Evolutionary conservation across 805 yeast species (phyloP), one percentile per base, ranked within the genome.

Genomic region (Phaffomyces opuntiae): DNA sequence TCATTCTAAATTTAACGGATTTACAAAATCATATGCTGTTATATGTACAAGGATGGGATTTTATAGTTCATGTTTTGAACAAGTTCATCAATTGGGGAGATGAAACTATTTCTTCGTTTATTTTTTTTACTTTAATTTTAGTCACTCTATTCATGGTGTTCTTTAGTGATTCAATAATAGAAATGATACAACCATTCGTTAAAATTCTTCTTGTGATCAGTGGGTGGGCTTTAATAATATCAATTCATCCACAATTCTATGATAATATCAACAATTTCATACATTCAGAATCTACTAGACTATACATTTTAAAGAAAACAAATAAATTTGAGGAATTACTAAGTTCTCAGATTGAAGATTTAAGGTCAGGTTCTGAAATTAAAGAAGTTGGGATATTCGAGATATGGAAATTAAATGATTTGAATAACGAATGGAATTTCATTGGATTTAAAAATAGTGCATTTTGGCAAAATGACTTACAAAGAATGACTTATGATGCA

Each of bases 21-120:
- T 68, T 87, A 48, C 96, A 88, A 58, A 88, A 88, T 59, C 83
- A 80, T 56, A 81, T 85, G 87, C 58, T 81, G 29, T 56, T 80
- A 13, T 87, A 82, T 60, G 80, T 83, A 9, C 61, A 67, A 12
- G 64, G 70, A 0, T 87, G 81, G 72, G 91, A 88, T 63, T 70
- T 71, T 21, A 42, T 78, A 5, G 67, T 72, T 19, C 63, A 69
- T 53, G 46, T 76, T 38, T 67, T 84, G 31, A 64, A 68, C 19
- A 78, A 75, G 46, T 80, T 80, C 60, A 77, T 83, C 1, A 81
- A 74, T 56, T 87, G 81, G 61, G 70, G 72, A 46, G 80, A 83
- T 59, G 87, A 82, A 55, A 66, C 73, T 32, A 52, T 80, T 3
- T 81, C 88, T 3, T 63, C 78, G 25, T 66, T 75, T 38, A 67